Base-by-base conservation (phyloP, 2,329 filamentous ascomycete species). In the Ceratocystis variospora region DNA sequence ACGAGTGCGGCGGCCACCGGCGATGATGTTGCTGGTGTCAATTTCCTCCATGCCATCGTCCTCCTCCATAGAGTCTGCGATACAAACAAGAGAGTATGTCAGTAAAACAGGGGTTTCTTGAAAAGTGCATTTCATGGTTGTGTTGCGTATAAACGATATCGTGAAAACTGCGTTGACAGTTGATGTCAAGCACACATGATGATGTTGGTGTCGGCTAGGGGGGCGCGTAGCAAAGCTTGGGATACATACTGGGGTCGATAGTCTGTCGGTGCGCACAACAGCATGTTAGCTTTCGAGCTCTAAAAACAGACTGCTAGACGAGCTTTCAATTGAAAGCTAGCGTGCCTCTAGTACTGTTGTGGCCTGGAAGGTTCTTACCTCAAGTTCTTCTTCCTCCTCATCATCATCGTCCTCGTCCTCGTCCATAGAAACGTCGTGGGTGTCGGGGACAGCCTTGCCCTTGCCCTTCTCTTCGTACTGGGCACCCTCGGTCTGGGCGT, bases 31-130 rank as follows among this genome's bases (percentile, higher is more conserved):
- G 75, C 84, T 83, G 67, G 84, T 80, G 74, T 96, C 90, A 75
- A 99, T 96, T 78, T 93, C 92, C 75, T 95, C 89, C 81, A 96
- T 84, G 76, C 89, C 88, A 73, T 91, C 90, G 57, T 88, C 87
- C 64, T 89, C 88, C 71, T 87, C 87, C 68, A 71, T 72, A 63
- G 22, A 62, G 37, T 79, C 82, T 77, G 75, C 28, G 33, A n/a
- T 37, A n/a, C 48, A 53, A 53, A n/a, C 48, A 53, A 53, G 19
- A 5, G 25, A 33, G 25, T 31, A 17, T 12, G 55, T 59, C n/a
- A 59, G 55, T 37, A 59, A 59, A 59, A 37, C n/a, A 33, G 25
- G 28, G 12, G 37, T 15, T 41, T 41, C 4, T 22, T 10, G n/a
- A 25, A 53, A 5, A 53, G n/a, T 3, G 8, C 17, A 8, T 8